A percentile compares a stretch with the other conserved stretches of the same genome.
phyloP scores from a whole-genome alignment of 139 green algal species.

The Mesotaenium endlicherianum region DNA sequence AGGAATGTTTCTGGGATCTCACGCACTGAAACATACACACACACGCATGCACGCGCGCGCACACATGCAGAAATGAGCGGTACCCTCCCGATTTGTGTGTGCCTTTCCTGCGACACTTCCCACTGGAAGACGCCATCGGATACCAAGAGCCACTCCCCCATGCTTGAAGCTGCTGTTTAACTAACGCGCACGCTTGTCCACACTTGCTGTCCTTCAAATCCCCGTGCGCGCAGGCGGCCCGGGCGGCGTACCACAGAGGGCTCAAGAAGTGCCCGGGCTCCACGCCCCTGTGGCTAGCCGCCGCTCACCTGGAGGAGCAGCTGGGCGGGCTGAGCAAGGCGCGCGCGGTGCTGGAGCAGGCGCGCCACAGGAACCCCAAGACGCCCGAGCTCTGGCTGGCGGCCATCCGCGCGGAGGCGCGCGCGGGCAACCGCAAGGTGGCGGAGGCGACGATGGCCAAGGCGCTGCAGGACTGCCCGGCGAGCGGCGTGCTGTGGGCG shows the following conservation, averaged over 20 bases:
- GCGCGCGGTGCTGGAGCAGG: slow-evolving; percentile 75
- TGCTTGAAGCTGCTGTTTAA: no score
- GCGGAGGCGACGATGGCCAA: slow-evolving; percentile 87
- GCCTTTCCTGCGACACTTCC: no score
- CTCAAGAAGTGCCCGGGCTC: slow-evolving; percentile 41
- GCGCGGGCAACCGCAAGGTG: slow-evolving; percentile 54
- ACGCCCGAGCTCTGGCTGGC: slow-evolving; percentile 85
- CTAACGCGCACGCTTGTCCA: no score
- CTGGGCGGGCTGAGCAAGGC: slow-evolving; percentile 67
- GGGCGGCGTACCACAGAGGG: slow-evolving; percentile 58
- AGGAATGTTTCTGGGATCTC: no score
- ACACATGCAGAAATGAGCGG: no score
- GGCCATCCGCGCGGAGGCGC: slow-evolving; percentile 78
- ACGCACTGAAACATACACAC: no score
- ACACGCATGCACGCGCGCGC: no score
- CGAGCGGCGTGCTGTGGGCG: slow-evolving; percentile 80
- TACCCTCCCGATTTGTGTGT: no score
- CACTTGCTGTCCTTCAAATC: background rate
- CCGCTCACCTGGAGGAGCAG: slow-evolving; percentile 73
- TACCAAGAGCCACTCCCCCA: no score
- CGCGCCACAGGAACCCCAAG: slow-evolving; percentile 78
- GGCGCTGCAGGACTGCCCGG: slow-evolving; percentile 85
- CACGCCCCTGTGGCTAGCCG: slow-evolving; percentile 52
- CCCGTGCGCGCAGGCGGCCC: slow-evolving; percentile 52
- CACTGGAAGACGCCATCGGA: no score